Conservation (phyloP, 2,329 filamentous ascomycete genomes). For the Neofusicoccum parvum region DNA sequence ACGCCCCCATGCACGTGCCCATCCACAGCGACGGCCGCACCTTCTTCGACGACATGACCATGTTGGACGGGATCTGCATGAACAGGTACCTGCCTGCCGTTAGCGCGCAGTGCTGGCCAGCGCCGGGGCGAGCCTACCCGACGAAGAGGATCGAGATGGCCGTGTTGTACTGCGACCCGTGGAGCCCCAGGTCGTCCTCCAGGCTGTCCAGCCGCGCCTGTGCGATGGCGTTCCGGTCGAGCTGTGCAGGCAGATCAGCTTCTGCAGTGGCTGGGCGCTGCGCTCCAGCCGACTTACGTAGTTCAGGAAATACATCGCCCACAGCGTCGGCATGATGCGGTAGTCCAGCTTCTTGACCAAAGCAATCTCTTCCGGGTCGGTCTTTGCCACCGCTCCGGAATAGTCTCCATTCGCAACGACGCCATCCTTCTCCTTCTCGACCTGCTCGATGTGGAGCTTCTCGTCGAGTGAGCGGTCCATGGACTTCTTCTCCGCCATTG, state of each 20-base stretch:
- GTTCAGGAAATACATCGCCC: conserved; percentile 44
- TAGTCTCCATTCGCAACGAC: conserved; percentile 33
- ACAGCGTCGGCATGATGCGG: conserved; percentile 42
- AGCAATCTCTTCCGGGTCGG: conserved; percentile 36
- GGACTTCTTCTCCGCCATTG: background rate
- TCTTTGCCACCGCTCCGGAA: conserved; percentile 37
- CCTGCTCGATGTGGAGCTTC: background rate
- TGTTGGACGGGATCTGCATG: conserved; percentile 44
- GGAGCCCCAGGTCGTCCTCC: conserved; percentile 49
- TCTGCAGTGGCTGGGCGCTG: no score
- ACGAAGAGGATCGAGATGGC: conserved; percentile 64
- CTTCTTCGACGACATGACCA: conserved; percentile 41
- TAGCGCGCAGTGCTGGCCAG: conserved; percentile 60
- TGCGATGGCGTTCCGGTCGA: conserved; percentile 65
- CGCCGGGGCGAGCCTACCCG: conserved; percentile 44
- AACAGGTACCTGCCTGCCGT: conserved; percentile 40
- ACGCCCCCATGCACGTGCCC: conserved; percentile 39
- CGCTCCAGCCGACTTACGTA: conserved; percentile 16
- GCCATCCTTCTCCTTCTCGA: background rate
- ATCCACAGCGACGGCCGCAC: conserved; percentile 42
- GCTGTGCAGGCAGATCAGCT: conserved; percentile 34
- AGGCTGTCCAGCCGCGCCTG: conserved; percentile 65
- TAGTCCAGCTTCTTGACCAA: conserved; percentile 36
- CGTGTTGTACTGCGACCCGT: conserved; percentile 34
- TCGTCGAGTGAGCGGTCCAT: background rate